Base-by-base conservation (phyloP, 768 basidiomycete genomes). In the Holtermanniella nyarrowii region DNA sequence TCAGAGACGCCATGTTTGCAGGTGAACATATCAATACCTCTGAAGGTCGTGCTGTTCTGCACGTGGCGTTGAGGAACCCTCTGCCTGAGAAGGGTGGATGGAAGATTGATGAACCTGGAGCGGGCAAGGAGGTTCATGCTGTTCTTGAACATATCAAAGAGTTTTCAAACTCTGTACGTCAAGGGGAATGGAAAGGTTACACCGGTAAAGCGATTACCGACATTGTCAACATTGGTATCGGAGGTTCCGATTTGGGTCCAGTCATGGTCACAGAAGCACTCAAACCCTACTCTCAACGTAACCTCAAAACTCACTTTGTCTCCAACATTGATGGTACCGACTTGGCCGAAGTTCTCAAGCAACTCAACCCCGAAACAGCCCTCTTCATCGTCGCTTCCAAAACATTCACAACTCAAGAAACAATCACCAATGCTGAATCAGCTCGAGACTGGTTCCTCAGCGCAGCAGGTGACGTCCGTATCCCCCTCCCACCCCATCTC, bases 371-470 rank as follows among this genome's bases (percentile, higher is more conserved):
- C 1, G 90, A 97, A 73, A 82, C 82, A 23, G 96, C 95, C 3
- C 76, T 99, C 53, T 97, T 97, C 78, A 93, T 97, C 75, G 84
- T 97, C 63, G 93, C 93, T n/a, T 84, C 82, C 72, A 97, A 99
- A 79, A 97, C 95, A 2, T 99, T 97, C 73, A 99, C 95, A 18
- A 99, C 95, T 7, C 93, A 99, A 75, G 95, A 99, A 78, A 97
- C 93, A 16, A 96, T 97, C 76, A 97, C 95, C 58, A 99, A 99
- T 70, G 95, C 95, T 37, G 86, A 87, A 73, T 84, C 80, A 42
- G 95, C 95, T 12, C 80, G 86, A 41, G 82, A 82, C 45, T 99
- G 95, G 95, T 99, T 99, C 84, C 77, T 97, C 49, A 67, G 75
- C 18, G 72, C 75, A 4, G 91, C 95, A 18, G 81, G 80, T 62